phyloP scores from a whole-genome alignment of 306 rosid genomes.

The Glycyrrhiza uralensis region DNA sequence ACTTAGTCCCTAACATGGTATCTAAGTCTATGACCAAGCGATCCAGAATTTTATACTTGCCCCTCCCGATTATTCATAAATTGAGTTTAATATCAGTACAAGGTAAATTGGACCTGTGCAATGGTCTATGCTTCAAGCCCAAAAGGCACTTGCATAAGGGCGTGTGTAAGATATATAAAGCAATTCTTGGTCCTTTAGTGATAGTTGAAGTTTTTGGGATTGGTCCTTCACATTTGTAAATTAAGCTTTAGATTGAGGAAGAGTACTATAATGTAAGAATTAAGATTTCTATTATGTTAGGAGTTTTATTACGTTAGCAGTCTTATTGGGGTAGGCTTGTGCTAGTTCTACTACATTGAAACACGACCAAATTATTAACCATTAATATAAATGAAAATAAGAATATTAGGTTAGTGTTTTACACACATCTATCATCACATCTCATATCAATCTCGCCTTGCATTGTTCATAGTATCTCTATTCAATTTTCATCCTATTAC shows the following conservation, averaged over 20 bases:
- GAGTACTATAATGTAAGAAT: background rate
- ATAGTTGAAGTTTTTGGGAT: background rate
- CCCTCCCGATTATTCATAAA: no score
- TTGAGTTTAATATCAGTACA: no score
- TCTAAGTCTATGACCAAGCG: no score
- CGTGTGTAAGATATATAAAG: no score
- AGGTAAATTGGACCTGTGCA: no score
- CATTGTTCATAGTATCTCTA: background rate
- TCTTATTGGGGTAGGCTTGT: background rate
- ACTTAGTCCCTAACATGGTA: no score
- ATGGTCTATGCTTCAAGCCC: no score
- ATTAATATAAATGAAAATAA: background rate
- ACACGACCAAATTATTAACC: background rate
- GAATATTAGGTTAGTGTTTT: background rate
- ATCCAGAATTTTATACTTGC: no score
- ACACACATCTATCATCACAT: background rate
- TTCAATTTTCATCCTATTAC: background rate
- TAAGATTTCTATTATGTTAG: background rate
- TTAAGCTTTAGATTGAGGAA: background rate
- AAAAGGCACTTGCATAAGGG: background rate
- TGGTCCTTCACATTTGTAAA: background rate
- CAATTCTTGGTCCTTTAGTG: background rate
- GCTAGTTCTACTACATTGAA: background rate
- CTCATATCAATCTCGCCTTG: constrained; percentile 5
- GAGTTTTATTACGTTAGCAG: background rate